These are phyloP conservation scores for Solanum megistacrolobum DNA, from an alignment of 257 asterid species.

Conservation along the genomic window DNA sequence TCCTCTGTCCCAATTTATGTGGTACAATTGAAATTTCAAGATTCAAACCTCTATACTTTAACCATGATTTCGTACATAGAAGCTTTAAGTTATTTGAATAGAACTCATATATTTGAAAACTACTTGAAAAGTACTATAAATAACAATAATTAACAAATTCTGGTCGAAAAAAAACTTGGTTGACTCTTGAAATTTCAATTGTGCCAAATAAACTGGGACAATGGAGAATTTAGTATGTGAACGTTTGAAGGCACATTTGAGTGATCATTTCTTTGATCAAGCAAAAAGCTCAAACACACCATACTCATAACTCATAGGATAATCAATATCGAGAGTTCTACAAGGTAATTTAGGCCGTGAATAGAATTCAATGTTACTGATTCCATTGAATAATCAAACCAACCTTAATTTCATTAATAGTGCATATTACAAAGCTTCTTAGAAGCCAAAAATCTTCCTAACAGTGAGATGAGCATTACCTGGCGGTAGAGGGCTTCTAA, in stretches of 20 bases:
- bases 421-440: not conserved
- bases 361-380: not conserved
- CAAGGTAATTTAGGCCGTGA: not conserved
- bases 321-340: not conserved
- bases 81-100: not conserved
- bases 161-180: not conserved
- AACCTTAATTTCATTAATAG: not conserved
- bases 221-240: not conserved
- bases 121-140: not conserved
- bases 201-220: not conserved
- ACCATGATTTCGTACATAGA: not conserved
- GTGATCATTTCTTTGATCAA: not conserved
- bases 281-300: not conserved
- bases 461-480: slow-evolving; percentile 19
- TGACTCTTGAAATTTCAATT: not conserved
- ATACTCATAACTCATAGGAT: not conserved
- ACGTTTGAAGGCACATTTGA: not conserved
- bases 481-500: slow-evolving; percentile 93
- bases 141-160: not conserved
- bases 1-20: not conserved
- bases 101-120: not conserved
- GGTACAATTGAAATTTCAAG: not conserved
- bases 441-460: not conserved
- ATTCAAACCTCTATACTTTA: not conserved
- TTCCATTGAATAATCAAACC: not conserved